Evolutionary conservation across 768 basidiomycete species (phyloP).

Genomic region (Rhizopogon salebrosus): DNA sequence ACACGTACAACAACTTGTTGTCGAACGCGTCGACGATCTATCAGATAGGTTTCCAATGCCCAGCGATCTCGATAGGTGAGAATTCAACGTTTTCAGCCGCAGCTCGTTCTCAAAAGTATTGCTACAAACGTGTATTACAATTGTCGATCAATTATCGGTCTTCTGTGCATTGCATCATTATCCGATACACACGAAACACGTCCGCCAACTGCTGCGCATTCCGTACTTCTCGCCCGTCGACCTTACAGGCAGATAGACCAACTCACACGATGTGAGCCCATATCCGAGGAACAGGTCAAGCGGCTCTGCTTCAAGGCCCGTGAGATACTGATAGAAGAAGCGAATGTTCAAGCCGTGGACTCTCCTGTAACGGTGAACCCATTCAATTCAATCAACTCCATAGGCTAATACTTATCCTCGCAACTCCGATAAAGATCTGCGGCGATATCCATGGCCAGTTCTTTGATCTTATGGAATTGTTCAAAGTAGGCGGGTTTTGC

Average conservation of each 20-base stretch:
- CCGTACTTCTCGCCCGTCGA: constrained; percentile 4
- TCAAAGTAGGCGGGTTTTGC: constrained; percentile 88
- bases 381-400: constrained; percentile 6
- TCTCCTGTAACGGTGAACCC: constrained; percentile 85
- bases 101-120: constrained; percentile 10
- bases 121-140: background rate
- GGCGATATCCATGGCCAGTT: constrained; percentile 98
- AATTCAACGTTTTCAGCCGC: constrained; percentile 21
- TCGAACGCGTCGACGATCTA: constrained; percentile 4
- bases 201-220: background rate
- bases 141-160: constrained; percentile 2
- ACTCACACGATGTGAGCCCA: constrained; percentile 88
- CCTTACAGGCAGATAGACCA: constrained; percentile 84
- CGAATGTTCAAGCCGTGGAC: constrained; percentile 94
- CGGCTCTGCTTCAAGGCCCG: constrained; percentile 92
- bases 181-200: constrained; percentile 1
- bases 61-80: constrained; percentile 55
- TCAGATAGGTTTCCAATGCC: constrained; percentile 33
- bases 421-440: constrained; percentile 52
- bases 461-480: constrained; percentile 93
- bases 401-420: constrained; percentile 6
- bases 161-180: constrained; percentile 21
- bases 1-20: constrained; percentile 5
- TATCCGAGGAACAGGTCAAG: constrained; percentile 95
- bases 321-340: constrained; percentile 96